Percentiles rank a stretch among this genome's conserved stretches.
phyloP scores from a whole-genome alignment of 139 green algal genomes.

The Pseudopediastrum boryanum region DNA sequence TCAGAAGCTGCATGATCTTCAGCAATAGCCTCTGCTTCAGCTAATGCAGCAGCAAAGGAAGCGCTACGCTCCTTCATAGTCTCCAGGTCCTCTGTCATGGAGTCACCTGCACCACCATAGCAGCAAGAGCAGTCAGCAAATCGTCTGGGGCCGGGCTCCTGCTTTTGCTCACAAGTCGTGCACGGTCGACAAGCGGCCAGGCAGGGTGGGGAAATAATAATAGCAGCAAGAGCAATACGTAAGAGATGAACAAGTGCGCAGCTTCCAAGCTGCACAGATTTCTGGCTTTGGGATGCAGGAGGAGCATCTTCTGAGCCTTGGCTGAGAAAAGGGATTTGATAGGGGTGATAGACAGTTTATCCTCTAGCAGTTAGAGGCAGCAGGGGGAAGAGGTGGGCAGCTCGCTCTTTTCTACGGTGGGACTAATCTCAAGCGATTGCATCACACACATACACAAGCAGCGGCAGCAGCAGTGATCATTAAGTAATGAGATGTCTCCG shows the following conservation, averaged over 20 bases:
- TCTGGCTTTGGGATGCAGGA: not conserved
- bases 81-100: conserved; percentile 14
- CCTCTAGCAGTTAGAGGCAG: too few relatives aligned
- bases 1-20: conserved; percentile 14
- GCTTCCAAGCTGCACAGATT: not conserved
- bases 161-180: not conserved
- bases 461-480: too few relatives aligned
- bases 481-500: too few relatives aligned
- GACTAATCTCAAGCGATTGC: too few relatives aligned
- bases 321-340: too few relatives aligned
- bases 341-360: too few relatives aligned
- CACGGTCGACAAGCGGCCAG: too few relatives aligned
- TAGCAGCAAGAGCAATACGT: not conserved
- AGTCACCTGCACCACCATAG: conserved; percentile 1
- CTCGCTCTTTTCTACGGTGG: too few relatives aligned
- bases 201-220: not conserved
- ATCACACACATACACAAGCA: too few relatives aligned
- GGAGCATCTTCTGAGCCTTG: too few relatives aligned
- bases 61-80: not conserved
- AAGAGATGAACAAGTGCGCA: not conserved
- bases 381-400: too few relatives aligned
- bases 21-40: conserved; percentile 32
- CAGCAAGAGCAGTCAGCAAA: not conserved
- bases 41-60: conserved; percentile 32
- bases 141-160: not conserved